Evolutionary conservation across 768 basidiomycete species (phyloP).

Genomic region (Xerocomellus amylosporus): DNA sequence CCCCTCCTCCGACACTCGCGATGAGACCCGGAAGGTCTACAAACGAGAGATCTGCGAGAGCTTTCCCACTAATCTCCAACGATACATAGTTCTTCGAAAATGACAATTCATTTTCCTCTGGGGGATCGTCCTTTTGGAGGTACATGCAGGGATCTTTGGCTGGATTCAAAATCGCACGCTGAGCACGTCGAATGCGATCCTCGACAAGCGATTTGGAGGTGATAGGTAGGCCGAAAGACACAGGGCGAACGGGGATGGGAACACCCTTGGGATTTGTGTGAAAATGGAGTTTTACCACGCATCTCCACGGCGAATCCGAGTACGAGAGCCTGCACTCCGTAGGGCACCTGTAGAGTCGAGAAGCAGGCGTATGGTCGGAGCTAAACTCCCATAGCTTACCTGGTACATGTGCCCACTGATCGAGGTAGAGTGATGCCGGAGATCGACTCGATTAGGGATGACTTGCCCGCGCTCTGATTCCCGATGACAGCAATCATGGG

Average conservation of each 20-base stretch:
- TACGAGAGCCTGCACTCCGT: constrained; percentile 3
- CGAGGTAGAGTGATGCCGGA: constrained; percentile 1
- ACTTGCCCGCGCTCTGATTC: constrained; percentile 1
- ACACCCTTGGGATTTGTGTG: not conserved
- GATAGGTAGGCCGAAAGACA: not conserved
- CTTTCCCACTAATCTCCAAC: not conserved
- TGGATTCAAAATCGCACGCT: constrained; percentile 1
- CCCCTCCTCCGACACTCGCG: not conserved
- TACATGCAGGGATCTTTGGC: not conserved
- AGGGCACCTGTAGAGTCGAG: not conserved
- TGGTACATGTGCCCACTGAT: not conserved
- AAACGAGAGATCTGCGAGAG: constrained; percentile 2
- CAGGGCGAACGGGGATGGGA: not conserved
- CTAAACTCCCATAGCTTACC: not conserved
- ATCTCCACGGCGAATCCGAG: not conserved
- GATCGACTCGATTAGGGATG: not conserved
- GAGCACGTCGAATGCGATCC: not conserved
- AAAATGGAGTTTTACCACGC: not conserved
- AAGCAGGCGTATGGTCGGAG: not conserved
- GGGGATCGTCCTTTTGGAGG: not conserved
- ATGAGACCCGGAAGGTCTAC: constrained; percentile 4
- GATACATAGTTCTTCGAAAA: constrained; percentile 7
- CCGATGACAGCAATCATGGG: constrained; percentile 4
- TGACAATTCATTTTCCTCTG: not conserved
- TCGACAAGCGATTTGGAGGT: not conserved